These are phyloP conservation scores for Tubosaeta sp. DNA, from an alignment of 768 basidiomycete species.

Conservation along the genomic window DNA sequence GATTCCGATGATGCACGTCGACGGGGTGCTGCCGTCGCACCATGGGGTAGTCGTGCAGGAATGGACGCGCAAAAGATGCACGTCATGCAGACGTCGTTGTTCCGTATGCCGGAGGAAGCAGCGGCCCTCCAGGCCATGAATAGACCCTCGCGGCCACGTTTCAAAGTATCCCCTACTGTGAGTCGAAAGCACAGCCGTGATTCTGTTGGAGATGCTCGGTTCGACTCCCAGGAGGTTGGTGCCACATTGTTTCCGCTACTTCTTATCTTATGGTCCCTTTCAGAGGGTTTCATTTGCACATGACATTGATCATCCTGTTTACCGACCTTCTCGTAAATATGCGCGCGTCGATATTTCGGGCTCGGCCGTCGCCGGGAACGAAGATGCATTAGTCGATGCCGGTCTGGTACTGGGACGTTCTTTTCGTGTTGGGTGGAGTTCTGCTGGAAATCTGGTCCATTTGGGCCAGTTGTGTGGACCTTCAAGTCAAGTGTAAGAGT, in stretches of 20 bases:
- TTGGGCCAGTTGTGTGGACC: slow-evolving; percentile 71
- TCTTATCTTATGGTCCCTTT: slow-evolving; percentile 3
- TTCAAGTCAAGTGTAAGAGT: slow-evolving; percentile 47
- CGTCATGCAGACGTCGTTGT: slow-evolving; percentile 89
- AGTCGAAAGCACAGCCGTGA: slow-evolving; percentile 75
- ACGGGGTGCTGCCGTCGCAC: slow-evolving; percentile 48
- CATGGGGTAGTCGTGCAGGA: slow-evolving; percentile 70
- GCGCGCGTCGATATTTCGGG: slow-evolving; percentile 65
- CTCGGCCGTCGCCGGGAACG: slow-evolving; percentile 60
- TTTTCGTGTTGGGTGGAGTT: slow-evolving; percentile 90
- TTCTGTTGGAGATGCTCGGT: slow-evolving; percentile 67
- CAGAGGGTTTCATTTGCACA: slow-evolving; percentile 80
- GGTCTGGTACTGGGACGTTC: slow-evolving; percentile 83
- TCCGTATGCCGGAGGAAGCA: slow-evolving; percentile 71
- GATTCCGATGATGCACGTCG: slow-evolving; percentile 14
- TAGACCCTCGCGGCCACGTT: slow-evolving; percentile 35
- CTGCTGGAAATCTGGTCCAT: slow-evolving; percentile 70
- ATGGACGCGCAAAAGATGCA: slow-evolving; percentile 87
- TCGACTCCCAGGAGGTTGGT: slow-evolving; percentile 59
- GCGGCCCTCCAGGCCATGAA: slow-evolving; percentile 56
- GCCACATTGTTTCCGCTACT: slow-evolving; percentile 1
- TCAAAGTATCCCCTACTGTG: slow-evolving; percentile 35
- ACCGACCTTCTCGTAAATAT: slow-evolving; percentile 77
- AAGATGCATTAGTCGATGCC: slow-evolving; percentile 70
- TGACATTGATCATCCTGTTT: slow-evolving; percentile 60